These are phyloP conservation scores for Cordyceps tenuipes DNA, from an alignment of 2,329 filamentous ascomycete species.

Conservation along the genomic window DNA sequence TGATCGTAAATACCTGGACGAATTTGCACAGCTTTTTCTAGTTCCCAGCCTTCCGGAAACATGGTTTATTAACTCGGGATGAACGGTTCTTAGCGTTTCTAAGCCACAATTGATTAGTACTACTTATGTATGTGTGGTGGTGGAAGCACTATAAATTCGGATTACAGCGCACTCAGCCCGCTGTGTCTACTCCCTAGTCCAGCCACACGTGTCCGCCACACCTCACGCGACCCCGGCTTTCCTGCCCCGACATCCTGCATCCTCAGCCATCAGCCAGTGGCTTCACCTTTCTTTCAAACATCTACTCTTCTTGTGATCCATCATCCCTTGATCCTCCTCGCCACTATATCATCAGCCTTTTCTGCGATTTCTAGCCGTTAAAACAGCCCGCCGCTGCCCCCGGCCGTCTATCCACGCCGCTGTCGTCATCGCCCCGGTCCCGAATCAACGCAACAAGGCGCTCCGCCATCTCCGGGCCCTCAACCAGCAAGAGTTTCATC, in stretches of 20 bases:
- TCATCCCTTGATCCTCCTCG: background rate
- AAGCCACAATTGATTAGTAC: background rate
- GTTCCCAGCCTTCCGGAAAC: too few relatives aligned
- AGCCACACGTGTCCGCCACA: conserved; percentile 4
- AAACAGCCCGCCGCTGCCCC: background rate
- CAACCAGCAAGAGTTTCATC: background rate
- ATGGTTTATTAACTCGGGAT: too few relatives aligned
- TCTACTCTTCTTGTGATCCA: background rate
- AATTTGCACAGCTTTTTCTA: too few relatives aligned
- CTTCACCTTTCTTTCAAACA: background rate
- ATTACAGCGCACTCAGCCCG: background rate
- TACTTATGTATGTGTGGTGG: background rate
- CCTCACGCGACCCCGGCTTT: conserved; percentile 7
- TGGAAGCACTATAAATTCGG: background rate
- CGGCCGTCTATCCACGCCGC: background rate
- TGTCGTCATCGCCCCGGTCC: background rate
- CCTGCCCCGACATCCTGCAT: background rate
- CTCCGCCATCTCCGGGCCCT: background rate
- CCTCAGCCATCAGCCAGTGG: background rate
- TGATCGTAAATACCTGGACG: too few relatives aligned
- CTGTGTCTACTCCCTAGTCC: background rate
- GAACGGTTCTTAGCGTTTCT: too few relatives aligned
- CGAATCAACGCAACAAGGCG: background rate
- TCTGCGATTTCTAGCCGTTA: background rate
- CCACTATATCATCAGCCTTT: background rate